Evolutionary conservation across 352 stramenopile species (phyloP).

Genomic region (Pythium vanterpoolii): DNA sequence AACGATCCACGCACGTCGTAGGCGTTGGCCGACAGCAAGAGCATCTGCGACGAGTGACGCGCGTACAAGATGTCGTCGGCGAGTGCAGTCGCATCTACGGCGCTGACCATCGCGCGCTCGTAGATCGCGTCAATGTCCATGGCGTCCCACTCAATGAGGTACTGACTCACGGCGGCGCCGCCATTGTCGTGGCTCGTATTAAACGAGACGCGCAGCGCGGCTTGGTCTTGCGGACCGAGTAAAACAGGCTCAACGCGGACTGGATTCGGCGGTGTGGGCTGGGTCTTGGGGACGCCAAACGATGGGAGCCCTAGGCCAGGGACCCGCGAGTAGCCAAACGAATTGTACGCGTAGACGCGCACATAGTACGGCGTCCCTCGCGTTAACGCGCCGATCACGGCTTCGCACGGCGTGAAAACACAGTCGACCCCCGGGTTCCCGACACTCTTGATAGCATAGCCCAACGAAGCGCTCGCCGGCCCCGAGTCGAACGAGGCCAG

Average conservation of each 20-base stretch:
- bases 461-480: constrained; percentile 60
- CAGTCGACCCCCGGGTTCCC: constrained; percentile 70
- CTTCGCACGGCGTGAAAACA: constrained; percentile 70
- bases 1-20: constrained; percentile 89
- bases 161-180: constrained; percentile 76
- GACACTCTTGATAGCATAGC: constrained; percentile 73
- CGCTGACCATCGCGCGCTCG: constrained; percentile 27
- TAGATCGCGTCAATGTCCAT: constrained; percentile 76
- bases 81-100: constrained; percentile 26
- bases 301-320: constrained; percentile 61
- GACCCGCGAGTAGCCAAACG: constrained; percentile 85
- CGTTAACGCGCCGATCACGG: constrained; percentile 76
- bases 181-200: constrained; percentile 75
- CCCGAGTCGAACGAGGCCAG: constrained; percentile 81
- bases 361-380: constrained; percentile 88
- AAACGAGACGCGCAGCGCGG: constrained; percentile 78
- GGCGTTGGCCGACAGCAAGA: constrained; percentile 74
- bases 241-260: constrained; percentile 50
- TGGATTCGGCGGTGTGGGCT: constrained; percentile 50
- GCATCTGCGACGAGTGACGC: constrained; percentile 82
- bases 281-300: constrained; percentile 76
- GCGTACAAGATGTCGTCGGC: constrained; percentile 78
- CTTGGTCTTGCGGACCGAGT: constrained; percentile 18
- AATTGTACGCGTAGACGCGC: constrained; percentile 90
- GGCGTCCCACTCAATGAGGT: constrained; percentile 93